Percentiles rank a stretch among this genome's conserved stretches.
phyloP scores from a whole-genome alignment of 805 yeast species.

The Yamadazyma laniorum region DNA sequence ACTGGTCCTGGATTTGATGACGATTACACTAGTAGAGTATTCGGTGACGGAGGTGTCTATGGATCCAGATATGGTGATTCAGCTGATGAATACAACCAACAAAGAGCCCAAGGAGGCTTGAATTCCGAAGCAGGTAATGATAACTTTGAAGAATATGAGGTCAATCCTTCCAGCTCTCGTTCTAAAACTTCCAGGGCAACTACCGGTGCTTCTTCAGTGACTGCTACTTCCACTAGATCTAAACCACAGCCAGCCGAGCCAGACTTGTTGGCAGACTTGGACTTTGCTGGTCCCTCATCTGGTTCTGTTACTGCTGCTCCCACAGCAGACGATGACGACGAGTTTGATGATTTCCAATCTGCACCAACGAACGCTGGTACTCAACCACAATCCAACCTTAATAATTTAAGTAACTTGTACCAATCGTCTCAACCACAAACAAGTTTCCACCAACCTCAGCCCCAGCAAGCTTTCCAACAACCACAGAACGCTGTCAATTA shows the following conservation, averaged over 20 bases:
- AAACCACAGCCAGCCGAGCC: slow-evolving; percentile 35
- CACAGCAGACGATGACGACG: slow-evolving; percentile 57
- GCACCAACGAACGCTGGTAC: slow-evolving; percentile 35
- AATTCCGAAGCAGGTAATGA: slow-evolving; percentile 28
- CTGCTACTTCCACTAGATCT: slow-evolving; percentile 26
- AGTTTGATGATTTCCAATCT: slow-evolving; percentile 81
- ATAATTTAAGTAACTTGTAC: slow-evolving; percentile 25
- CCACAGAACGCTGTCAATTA: slow-evolving; percentile 1
- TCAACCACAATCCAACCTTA: slow-evolving; percentile 20
- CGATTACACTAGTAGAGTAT: slow-evolving; percentile 53
- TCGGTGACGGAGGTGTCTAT: slow-evolving; percentile 70
- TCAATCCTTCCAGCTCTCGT: slow-evolving; percentile 24
- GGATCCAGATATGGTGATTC: slow-evolving; percentile 65
- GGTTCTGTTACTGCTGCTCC: slow-evolving; percentile 17
- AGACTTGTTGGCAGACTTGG: slow-evolving; percentile 51
- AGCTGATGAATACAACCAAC: slow-evolving; percentile 38
- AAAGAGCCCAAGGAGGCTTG: slow-evolving; percentile 13
- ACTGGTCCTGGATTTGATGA: slow-evolving; percentile 43
- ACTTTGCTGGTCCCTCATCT: slow-evolving; percentile 36
- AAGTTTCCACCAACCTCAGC: slow-evolving; percentile 19
- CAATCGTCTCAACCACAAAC: slow-evolving; percentile 2
- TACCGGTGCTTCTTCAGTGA: slow-evolving; percentile 34
- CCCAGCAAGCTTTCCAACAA: slow-evolving; percentile 6
- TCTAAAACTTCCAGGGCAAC: slow-evolving; percentile 33
- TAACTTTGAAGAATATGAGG: slow-evolving; percentile 62